Evolutionary conservation across 106 monocot species (phyloP).

Genomic region (Ottelia alismoides): DNA sequence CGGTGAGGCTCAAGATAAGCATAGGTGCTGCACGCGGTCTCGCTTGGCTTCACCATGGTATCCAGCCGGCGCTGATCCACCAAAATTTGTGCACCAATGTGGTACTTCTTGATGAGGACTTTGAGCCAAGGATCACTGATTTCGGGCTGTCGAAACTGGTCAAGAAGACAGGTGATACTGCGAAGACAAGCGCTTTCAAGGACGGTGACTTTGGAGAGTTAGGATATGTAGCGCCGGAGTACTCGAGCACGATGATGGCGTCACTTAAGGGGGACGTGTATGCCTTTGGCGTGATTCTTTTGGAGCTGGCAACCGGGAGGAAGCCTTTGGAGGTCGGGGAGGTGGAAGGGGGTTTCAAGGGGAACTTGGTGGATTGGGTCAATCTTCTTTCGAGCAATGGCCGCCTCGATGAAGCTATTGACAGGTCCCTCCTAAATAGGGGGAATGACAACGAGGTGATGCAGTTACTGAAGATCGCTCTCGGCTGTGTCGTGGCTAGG

Average conservation of each 20-base stretch:
- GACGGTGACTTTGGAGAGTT: conserved; percentile 58
- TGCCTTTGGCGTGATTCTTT: conserved; percentile 36
- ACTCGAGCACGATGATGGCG: conserved; percentile 35
- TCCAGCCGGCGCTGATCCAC: conserved; percentile 41
- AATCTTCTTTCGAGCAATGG: conserved; percentile 23
- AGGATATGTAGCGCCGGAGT: conserved; percentile 67
- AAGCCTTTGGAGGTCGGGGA: conserved; percentile 37
- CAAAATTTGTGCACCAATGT: conserved; percentile 42
- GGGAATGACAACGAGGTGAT: conserved; percentile 46
- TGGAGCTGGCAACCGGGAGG: conserved; percentile 76
- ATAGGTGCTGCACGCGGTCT: conserved; percentile 59
- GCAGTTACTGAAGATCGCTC: conserved; percentile 48
- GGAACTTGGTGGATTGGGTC: conserved; percentile 79
- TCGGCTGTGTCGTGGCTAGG: conserved; percentile 32
- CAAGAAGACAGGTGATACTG: conserved; percentile 9
- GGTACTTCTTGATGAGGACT: conserved; percentile 67
- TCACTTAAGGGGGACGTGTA: conserved; percentile 52
- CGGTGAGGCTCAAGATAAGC: conserved; percentile 44
- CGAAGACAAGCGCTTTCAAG: conserved; percentile 27
- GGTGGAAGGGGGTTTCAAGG: conserved; percentile 51
- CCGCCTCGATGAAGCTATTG: conserved; percentile 35
- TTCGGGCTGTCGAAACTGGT: conserved; percentile 29
- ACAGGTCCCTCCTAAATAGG: conserved; percentile 27
- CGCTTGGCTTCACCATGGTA: conserved; percentile 87
- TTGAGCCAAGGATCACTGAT: conserved; percentile 57